Conservation (phyloP, 108 stramenopile species). For the Seminavis robusta region DNA sequence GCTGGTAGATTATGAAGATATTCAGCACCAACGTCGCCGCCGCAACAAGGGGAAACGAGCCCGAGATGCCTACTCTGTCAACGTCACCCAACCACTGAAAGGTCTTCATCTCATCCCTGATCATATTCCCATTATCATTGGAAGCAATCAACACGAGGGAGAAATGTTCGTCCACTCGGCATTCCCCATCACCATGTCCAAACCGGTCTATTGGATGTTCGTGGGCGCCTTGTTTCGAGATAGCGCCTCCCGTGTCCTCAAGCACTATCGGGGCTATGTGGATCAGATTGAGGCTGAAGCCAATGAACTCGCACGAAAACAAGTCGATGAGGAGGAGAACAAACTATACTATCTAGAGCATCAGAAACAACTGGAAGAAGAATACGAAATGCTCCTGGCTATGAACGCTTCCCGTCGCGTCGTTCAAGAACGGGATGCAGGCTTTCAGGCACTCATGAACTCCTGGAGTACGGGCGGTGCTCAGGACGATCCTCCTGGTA, state of each 20-base stretch:
- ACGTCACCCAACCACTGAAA: conserved; percentile 69
- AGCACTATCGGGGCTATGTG: conserved; percentile 56
- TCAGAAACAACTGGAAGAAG: conserved; percentile 42
- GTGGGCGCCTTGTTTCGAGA: conserved; percentile 76
- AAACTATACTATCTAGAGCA: conserved; percentile 51
- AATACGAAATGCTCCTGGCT: conserved; percentile 35
- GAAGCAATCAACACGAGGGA: conserved; percentile 75
- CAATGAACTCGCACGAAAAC: conserved; percentile 38
- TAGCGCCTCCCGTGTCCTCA: conserved; percentile 51
- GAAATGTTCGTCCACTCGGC: conserved; percentile 84
- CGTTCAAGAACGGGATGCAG: neutral
- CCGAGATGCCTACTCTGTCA: conserved; percentile 47
- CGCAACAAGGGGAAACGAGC: conserved; percentile 12
- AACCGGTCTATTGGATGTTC: conserved; percentile 81
- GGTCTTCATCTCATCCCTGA: conserved; percentile 48
- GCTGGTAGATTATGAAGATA: neutral
- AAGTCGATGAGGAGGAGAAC: conserved; percentile 52
- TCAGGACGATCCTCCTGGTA: neutral
- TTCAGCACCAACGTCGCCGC: too few relatives aligned
- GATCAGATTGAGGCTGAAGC: conserved; percentile 52
- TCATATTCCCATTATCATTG: conserved; percentile 72
- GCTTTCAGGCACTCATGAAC: conserved; percentile 22
- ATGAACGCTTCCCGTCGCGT: conserved; percentile 21
- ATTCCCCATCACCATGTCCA: conserved; percentile 78
- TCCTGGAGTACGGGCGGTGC: conserved; percentile 40